Evolutionary conservation across 2,329 filamentous ascomycete species (phyloP), one percentile per base, ranked within the genome.

Genomic region (Trichoderma atroviride): DNA sequence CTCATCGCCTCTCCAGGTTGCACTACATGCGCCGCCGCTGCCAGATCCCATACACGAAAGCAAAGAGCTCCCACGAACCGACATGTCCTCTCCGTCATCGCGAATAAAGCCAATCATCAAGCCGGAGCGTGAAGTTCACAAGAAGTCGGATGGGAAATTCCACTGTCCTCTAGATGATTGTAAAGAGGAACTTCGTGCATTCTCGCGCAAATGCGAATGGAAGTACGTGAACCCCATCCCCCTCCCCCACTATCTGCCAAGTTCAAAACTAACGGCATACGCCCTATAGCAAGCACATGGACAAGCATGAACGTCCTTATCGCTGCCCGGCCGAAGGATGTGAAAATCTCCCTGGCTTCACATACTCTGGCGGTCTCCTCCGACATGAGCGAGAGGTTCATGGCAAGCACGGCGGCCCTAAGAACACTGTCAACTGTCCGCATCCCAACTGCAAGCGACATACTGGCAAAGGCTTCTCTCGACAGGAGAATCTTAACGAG

Each of bases 331-430:
- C 91, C 55, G 86, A 88, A n/a, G 92, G 91, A 47, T 97, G 95
- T 80, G 93, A 95, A 76, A 97, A 97, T 76, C 87, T 97, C 0
- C 92, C 92, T 64, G 95, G 95, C 1, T 98, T 98, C 79, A 98
- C 95, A 0, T 98, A 98, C 78, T 95, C 92, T 0, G 95, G 95
- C 19, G 95, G 95, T 4, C 87, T 98, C 0, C 82, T 97, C 22
- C 88, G 95, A 57, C 95, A 98, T 81, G 92, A 97, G 80, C 91
- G 95, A 72, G 95, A 98, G 80, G 95, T 98, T 0, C 95, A 98
- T 80, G 90, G 90, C 79, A 93, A 95, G 81, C 91, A 97, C 75
- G 92, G 93, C 68, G 94, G 93, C 1, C 93, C 94, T 11, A 94
- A 94, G 78, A 94, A 96, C 72, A 90, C 91, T 3, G 86, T 97